Percentiles rank a stretch among this genome's conserved stretches.
These are phyloP conservation scores for Immersiella caudata DNA, from an alignment of 495 filamentous ascomycete species.

Conservation along the genomic window DNA sequence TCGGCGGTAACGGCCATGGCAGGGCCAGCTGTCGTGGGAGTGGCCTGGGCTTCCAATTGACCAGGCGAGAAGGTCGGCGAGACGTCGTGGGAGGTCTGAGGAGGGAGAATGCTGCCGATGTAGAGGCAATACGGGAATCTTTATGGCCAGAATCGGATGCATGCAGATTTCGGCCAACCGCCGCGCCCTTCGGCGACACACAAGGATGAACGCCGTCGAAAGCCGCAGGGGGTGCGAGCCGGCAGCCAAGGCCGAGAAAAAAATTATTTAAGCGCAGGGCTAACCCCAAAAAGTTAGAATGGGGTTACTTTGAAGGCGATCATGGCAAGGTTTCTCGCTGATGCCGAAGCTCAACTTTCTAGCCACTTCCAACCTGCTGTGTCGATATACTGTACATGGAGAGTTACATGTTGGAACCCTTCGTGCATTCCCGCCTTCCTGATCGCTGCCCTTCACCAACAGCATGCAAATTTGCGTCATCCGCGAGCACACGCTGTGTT, in stretches of 20 bases:
- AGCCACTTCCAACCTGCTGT: background rate
- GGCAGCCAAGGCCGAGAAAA: background rate
- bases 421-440: no score
- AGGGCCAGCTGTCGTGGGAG: background rate
- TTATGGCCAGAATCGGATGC: background rate
- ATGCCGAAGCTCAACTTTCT: background rate
- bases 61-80: background rate
- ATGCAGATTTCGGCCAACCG: background rate
- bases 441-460: no score
- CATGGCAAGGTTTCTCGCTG: background rate
- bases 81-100: background rate
- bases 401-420: no score
- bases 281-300: background rate
- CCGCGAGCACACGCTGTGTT: no score
- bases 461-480: no score
- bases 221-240: background rate
- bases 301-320: background rate
- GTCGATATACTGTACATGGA: no score
- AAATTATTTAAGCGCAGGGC: background rate
- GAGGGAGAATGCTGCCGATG: background rate
- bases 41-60: slow-evolving; percentile 7
- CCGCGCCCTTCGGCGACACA: background rate
- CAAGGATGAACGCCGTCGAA: background rate
- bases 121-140: slow-evolving; percentile 3
- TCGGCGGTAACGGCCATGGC: background rate